Evolutionary conservation across 1,284 basidiomycete genomes (phyloP).

Genomic region (Acaromyces ingoldii): DNA sequence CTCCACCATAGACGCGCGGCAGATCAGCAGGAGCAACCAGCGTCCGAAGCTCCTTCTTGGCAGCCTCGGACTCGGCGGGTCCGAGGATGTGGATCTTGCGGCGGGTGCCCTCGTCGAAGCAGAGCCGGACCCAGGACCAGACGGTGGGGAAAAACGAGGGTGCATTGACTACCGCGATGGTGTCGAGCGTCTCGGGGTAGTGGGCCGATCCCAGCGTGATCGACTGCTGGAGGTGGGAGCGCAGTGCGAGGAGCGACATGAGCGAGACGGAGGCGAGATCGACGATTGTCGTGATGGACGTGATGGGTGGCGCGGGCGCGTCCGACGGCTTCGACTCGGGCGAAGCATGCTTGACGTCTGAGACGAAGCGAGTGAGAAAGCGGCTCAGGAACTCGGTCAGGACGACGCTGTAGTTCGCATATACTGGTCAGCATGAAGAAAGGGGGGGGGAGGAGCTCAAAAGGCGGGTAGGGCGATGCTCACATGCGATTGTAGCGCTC

Average conservation of each 20-base stretch:
- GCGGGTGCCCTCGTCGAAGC: slow-evolving; percentile 7
- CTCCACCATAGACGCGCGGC: slow-evolving; percentile 3
- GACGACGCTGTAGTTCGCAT: neutral
- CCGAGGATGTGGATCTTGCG: neutral
- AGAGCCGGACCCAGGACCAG: slow-evolving; percentile 1
- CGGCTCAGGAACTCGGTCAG: neutral
- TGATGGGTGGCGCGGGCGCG: neutral
- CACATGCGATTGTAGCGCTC: slow-evolving; percentile 4
- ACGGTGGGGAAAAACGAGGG: slow-evolving; percentile 2
- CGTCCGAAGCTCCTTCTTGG: neutral
- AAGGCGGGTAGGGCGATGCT: too few relatives aligned
- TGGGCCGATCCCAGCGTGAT: slow-evolving; percentile 2
- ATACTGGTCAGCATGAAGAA: neutral
- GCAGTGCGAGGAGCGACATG: neutral
- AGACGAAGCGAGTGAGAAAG: neutral
- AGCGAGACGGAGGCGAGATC: slow-evolving; percentile 2
- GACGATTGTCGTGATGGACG: slow-evolving; percentile 1
- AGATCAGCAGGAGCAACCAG: slow-evolving; percentile 4
- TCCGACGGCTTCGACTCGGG: neutral
- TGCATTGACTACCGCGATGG: slow-evolving; percentile 1
- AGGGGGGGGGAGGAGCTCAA: too few relatives aligned
- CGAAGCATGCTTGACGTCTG: neutral
- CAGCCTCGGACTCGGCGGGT: neutral
- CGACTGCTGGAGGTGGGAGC: slow-evolving; percentile 1
- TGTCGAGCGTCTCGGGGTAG: slow-evolving; percentile 3